Evolutionary conservation across 2,329 filamentous ascomycete genomes (phyloP).

Genomic region (Tolypocladium tundrense): DNA sequence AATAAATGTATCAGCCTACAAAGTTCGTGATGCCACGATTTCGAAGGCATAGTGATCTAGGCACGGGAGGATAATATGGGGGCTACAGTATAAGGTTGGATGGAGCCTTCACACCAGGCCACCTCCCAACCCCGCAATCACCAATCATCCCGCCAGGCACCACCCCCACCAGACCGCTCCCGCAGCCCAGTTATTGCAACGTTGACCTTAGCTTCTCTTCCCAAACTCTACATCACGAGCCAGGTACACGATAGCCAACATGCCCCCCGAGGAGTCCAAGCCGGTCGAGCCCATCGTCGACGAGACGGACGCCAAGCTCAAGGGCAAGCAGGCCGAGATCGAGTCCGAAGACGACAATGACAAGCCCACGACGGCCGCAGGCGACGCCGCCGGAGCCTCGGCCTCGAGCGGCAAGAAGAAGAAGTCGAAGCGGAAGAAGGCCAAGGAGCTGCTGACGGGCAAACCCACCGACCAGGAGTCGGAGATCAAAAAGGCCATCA

Average conservation of each 20-base stretch:
- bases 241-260: slow-evolving; percentile 10
- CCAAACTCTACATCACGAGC: neutral
- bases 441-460: slow-evolving; percentile 33
- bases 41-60: neutral
- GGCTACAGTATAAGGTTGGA: neutral
- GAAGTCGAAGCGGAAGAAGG: slow-evolving; percentile 55
- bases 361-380: slow-evolving; percentile 26
- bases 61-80: neutral
- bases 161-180: neutral
- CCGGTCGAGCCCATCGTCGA: slow-evolving; percentile 42
- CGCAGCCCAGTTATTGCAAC: neutral
- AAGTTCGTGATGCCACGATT: too few relatives aligned
- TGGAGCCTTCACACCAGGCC: neutral
- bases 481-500: slow-evolving; percentile 39
- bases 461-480: slow-evolving; percentile 25
- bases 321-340: slow-evolving; percentile 33
- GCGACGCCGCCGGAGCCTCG: slow-evolving; percentile 15
- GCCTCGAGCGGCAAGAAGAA: slow-evolving; percentile 44
- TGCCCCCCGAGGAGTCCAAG: slow-evolving; percentile 53
- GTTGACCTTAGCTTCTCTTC: neutral
- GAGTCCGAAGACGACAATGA: slow-evolving; percentile 40
- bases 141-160: neutral
- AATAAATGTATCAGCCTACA: neutral
- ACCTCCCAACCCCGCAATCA: neutral
- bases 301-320: slow-evolving; percentile 33